Base-by-base conservation (phyloP, 805 yeast genomes). In the Saturnispora besseyi region DNA sequence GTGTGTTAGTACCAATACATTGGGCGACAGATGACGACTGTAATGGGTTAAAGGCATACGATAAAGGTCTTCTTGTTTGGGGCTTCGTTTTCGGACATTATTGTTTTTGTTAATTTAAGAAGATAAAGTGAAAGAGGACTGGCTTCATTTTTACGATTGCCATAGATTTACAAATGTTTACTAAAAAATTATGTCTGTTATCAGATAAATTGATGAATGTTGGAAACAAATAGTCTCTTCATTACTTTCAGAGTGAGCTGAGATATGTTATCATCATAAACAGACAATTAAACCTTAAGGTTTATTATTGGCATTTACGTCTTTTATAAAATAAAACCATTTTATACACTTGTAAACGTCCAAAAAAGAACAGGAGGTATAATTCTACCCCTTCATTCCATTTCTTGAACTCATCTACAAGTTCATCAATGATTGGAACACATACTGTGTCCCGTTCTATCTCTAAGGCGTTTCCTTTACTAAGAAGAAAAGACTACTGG, bases 211-310 rank as follows among this genome's bases (percentile, higher is more conserved):
- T 69, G 73, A 70, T 72, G 72, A 70, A 70, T 70, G 78, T 74
- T 74, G 77, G 77, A 68, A 67, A 63, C 51, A 67, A 57, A 58
- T 26, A 49, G 48, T 59, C 67, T 74, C 78, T 73, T 77, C 78
- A 74, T 69, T 68, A 72, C 62, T 65, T 72, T 74, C 71, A 61
- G 79, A 74, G 79, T 74, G 79, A 74, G 79, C 79, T 74, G 79
- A 74, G 79, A 71, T 26, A 62, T 66, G 71, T 45, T 74, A 61
- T 74, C 79, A 74, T 74, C 79, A 72, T 66, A 59, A 70, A 63
- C 63, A 36, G 40, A 36, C 29, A 2, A 32, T 9, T 32, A 32
- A 32, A 32, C 34, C 15, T 12, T 12, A 32, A 41, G 41, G 11
- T 13, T n/a, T 40, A 10, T 26, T 7, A n/a, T 15, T 29, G 24